Conservation (phyloP, 176 grass and related monocot genomes). For the Oryza coarctata region DNA sequence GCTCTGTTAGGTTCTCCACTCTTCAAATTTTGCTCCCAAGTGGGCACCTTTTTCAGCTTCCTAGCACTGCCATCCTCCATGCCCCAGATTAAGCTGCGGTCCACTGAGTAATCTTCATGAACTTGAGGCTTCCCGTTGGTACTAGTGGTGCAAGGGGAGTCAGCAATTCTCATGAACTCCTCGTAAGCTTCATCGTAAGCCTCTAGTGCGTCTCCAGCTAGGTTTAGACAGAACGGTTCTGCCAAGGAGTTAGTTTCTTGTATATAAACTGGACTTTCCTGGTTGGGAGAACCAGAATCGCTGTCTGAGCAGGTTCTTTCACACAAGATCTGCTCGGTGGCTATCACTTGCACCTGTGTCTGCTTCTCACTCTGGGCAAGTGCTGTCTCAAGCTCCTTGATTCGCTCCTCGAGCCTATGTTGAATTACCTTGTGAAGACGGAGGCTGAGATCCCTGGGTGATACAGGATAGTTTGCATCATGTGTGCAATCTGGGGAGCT, state of each 20-base stretch:
- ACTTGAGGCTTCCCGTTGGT: constrained; percentile 29
- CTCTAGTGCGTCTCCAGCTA: constrained; percentile 75
- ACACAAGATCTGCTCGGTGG: constrained; percentile 43
- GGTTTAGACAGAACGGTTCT: constrained; percentile 71
- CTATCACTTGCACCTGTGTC: constrained; percentile 45
- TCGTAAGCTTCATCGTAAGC: constrained; percentile 86
- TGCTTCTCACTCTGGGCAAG: constrained; percentile 67
- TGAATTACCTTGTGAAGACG: constrained; percentile 87
- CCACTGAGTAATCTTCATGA: constrained; percentile 45
- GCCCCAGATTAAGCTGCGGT: constrained; percentile 50
- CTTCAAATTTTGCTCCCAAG: constrained; percentile 22
- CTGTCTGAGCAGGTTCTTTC: constrained; percentile 69
- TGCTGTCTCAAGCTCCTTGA: constrained; percentile 76
- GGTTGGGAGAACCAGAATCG: constrained; percentile 66
- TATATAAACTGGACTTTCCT: constrained; percentile 56
- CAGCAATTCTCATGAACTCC: constrained; percentile 63
- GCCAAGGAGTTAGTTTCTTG: constrained; percentile 33
- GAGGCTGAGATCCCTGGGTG: constrained; percentile 73
- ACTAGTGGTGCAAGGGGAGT: constrained; percentile 48
- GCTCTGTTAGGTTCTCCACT: constrained; percentile 13
- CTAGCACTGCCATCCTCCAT: constrained; percentile 42
- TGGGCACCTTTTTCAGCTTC: constrained; percentile 25
- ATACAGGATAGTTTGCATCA: constrained; percentile 62
- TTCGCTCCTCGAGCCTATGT: constrained; percentile 62
- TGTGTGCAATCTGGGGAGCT: constrained; percentile 44